These are phyloP conservation scores for Periconia macrospinosa DNA, from an alignment of 2,329 filamentous ascomycete species.

Conservation along the genomic window DNA sequence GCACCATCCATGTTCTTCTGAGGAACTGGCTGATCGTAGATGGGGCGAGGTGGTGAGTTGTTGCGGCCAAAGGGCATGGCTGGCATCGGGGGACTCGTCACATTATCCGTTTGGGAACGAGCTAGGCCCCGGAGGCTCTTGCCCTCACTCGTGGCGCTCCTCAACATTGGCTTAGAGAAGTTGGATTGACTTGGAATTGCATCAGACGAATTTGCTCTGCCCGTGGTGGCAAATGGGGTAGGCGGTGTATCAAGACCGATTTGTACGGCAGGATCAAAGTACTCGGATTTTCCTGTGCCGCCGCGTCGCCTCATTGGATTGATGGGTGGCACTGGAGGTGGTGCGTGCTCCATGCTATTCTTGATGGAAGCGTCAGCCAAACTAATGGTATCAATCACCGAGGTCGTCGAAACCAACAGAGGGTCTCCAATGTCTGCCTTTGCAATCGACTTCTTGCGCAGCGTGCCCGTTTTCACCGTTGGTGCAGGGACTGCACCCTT, in stretches of 20 bases:
- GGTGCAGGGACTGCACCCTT: conserved; percentile 28
- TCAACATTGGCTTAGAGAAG: conserved; percentile 44
- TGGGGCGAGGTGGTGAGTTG: conserved; percentile 33
- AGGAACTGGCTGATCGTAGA: conserved; percentile 18
- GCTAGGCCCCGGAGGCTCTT: conserved; percentile 51
- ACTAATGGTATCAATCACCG: conserved; percentile 60
- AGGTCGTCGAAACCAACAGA: conserved; percentile 56
- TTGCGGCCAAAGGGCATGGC: conserved; percentile 28
- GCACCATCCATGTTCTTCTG: conserved; percentile 38
- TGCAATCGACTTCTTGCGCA: conserved; percentile 60
- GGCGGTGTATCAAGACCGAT: conserved; percentile 33
- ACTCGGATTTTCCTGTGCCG: conserved; percentile 41
- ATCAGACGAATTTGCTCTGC: conserved; percentile 50
- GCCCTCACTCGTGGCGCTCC: conserved; percentile 56
- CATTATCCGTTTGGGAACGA: conserved; percentile 21
- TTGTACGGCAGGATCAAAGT: conserved; percentile 47
- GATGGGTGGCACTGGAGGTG: conserved; percentile 61
- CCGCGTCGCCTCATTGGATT: conserved; percentile 61
- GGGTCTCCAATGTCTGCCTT: conserved; percentile 67
- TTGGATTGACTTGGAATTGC: conserved; percentile 40
- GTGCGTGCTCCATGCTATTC: conserved; percentile 49
- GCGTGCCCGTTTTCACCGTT: conserved; percentile 25
- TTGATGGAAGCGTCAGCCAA: conserved; percentile 58
- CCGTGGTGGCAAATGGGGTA: conserved; percentile 32
- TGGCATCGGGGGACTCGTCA: conserved; percentile 32